Base-by-base conservation (phyloP, 2,329 filamentous ascomycete genomes). In the Geosmithia flava region DNA sequence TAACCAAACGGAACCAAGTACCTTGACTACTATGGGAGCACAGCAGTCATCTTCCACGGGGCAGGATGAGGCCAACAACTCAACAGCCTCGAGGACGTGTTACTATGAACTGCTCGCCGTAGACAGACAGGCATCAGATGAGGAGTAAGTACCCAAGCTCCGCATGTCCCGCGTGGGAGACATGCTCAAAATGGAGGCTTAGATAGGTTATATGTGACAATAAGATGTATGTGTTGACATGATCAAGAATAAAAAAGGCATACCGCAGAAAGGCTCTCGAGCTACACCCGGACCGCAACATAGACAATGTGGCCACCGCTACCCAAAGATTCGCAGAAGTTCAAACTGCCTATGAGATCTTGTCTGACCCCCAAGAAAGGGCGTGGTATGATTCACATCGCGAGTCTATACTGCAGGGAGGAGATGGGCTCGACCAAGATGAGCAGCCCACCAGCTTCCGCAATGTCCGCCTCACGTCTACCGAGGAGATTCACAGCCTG, bases 321-420 rank as follows among this genome's bases (percentile, higher is more conserved):
- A 98, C 93, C 1, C 78, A 74, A 54, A 80, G 83, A 47, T 98
- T 98, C 62, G 89, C 93, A 46, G 89, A 96, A 60, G 76, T 97
- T 27, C 91, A 96, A 63, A 78, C 89, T 37, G 93, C 93, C 44
- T 95, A 98, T 62, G 88, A 97, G 63, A 80, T 98, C n/a, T 77
- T 98, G 1, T 95, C 90, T 2, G 93, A 98, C 62, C 82, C 89
- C 11, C 91, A 98, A 62, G 93, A 98, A 64, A 81, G 93, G 56
- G 85, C 90, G 30, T 98, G 93, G 93, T 98, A 98, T 68, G 91
- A 98, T 66, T 89, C 89, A 2, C 93, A 98, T 61, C 83, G 88
- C 51, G 83, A 89, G 55, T 81, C 85, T 46, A 94, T 97, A 52
- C 69, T 97, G 52, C 76, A 78, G 29, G 84, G 83, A 40, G 74